These are phyloP conservation scores for Royoungia palumana DNA, from an alignment of 768 basidiomycete genomes.

Conservation along the genomic window DNA sequence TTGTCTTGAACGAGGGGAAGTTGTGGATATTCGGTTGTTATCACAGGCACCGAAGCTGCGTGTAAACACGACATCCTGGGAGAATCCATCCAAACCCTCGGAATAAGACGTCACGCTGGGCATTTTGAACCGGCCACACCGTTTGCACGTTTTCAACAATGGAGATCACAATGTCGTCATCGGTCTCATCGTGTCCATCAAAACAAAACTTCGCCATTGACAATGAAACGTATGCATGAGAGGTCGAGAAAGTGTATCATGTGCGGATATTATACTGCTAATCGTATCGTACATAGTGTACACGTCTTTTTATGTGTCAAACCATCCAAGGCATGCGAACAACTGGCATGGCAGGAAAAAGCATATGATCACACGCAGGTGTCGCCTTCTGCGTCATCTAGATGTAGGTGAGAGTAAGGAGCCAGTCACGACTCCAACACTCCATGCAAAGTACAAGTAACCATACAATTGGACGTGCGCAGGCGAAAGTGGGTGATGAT, in stretches of 20 bases:
- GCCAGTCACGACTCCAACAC: not conserved
- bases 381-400: conserved; percentile 21
- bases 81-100: not conserved
- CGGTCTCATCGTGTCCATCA: not conserved
- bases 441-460: conserved; percentile 9
- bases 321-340: conserved; percentile 19
- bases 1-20: not conserved
- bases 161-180: conserved; percentile 1
- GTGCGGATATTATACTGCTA: conserved; percentile 23
- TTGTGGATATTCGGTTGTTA: no score
- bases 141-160: conserved; percentile 1
- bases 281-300: conserved; percentile 29
- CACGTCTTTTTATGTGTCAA: conserved; percentile 17
- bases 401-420: conserved; percentile 6
- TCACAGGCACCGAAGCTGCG: no score
- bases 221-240: not conserved
- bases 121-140: conserved; percentile 3
- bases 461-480: conserved; percentile 6
- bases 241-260: conserved; percentile 4
- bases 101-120: not conserved
- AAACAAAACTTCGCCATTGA: not conserved
- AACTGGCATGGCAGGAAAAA: conserved; percentile 15
- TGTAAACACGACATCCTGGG: no score
- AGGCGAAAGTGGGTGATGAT: conserved; percentile 11
- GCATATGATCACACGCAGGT: conserved; percentile 16